Percentiles rank a stretch among this genome's conserved stretches.
These are phyloP conservation scores for Amaranthus cruentus DNA, from an alignment of 148 eudicot genomes.

Conservation along the genomic window DNA sequence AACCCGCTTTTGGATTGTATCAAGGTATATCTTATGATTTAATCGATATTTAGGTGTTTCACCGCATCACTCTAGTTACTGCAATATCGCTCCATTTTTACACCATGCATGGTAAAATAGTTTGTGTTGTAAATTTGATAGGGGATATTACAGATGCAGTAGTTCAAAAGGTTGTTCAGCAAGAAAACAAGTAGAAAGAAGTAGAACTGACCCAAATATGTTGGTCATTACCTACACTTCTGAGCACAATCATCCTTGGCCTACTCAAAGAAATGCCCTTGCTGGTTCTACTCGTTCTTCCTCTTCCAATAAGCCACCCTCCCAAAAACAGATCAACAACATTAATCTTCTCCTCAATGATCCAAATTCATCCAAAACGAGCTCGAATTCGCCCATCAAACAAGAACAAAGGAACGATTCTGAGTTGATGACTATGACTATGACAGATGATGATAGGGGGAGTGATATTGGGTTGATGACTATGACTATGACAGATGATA, in stretches of 20 bases:
- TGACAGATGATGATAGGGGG: not conserved
- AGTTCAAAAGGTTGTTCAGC: constrained; percentile 95
- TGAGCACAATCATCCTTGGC: constrained; percentile 97
- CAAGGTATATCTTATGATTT: too few relatives aligned
- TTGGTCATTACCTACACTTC: constrained; percentile 87
- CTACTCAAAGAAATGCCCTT: constrained; percentile 80
- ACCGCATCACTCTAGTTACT: too few relatives aligned
- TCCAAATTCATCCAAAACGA: constrained; percentile 5
- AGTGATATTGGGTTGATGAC: not conserved
- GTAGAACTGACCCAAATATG: constrained; percentile 89
- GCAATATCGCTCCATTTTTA: too few relatives aligned
- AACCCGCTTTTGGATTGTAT: too few relatives aligned
- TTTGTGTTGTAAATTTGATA: constrained; percentile 13
- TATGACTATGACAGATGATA: too few relatives aligned
- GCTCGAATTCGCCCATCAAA: not conserved
- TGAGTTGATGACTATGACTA: not conserved
- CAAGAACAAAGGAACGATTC: not conserved
- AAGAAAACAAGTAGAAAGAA: constrained; percentile 87
- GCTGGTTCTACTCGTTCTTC: constrained; percentile 68
- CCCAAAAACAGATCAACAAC: not conserved
- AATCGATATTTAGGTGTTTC: too few relatives aligned
- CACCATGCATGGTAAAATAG: not conserved
- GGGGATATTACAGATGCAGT: constrained; percentile 93
- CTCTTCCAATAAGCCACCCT: constrained; percentile 13
- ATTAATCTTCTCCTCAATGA: constrained; percentile 11